Percentiles rank a stretch among this genome's conserved stretches.
These are phyloP conservation scores for Mycena amicta DNA, from an alignment of 768 basidiomycete species.

Conservation along the genomic window DNA sequence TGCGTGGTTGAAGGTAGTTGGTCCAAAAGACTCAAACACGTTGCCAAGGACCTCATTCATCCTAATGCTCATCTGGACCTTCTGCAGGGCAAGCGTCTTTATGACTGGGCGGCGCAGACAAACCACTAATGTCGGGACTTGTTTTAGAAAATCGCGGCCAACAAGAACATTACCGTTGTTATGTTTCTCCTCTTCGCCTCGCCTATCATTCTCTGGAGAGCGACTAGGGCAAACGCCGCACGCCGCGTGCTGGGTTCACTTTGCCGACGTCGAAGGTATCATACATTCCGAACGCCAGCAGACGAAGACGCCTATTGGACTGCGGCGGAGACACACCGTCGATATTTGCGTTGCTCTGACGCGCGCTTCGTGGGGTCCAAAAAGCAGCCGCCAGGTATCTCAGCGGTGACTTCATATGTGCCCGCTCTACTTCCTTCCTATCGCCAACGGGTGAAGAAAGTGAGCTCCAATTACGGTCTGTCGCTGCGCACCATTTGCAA, in stretches of 20 bases:
- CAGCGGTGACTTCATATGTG: slow-evolving; percentile 35
- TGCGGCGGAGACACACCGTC: slow-evolving; percentile 10
- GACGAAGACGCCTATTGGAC: slow-evolving; percentile 18
- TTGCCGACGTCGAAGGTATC: neutral
- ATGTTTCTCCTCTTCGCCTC: slow-evolving; percentile 5
- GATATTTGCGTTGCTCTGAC: slow-evolving; percentile 13
- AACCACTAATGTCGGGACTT: neutral
- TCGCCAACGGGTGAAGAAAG: slow-evolving; percentile 25
- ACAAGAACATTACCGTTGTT: neutral
- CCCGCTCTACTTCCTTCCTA: slow-evolving; percentile 44
- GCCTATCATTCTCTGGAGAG: slow-evolving; percentile 10
- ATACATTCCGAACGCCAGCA: neutral
- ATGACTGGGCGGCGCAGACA: neutral
- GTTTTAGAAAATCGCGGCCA: neutral
- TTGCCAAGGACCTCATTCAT: neutral
- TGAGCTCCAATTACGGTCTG: slow-evolving; percentile 29
- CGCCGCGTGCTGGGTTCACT: neutral
- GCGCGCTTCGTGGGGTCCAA: slow-evolving; percentile 11
- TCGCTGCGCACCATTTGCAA: slow-evolving; percentile 42
- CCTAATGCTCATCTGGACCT: slow-evolving; percentile 8
- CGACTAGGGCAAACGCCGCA: neutral
- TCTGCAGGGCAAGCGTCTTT: slow-evolving; percentile 2
- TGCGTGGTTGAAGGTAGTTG: neutral
- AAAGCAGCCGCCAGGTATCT: no score
- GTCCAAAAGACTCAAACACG: neutral